phyloP scores from a whole-genome alignment of 1,139 yeast genomes.

The Suhomyces bribrorum region DNA sequence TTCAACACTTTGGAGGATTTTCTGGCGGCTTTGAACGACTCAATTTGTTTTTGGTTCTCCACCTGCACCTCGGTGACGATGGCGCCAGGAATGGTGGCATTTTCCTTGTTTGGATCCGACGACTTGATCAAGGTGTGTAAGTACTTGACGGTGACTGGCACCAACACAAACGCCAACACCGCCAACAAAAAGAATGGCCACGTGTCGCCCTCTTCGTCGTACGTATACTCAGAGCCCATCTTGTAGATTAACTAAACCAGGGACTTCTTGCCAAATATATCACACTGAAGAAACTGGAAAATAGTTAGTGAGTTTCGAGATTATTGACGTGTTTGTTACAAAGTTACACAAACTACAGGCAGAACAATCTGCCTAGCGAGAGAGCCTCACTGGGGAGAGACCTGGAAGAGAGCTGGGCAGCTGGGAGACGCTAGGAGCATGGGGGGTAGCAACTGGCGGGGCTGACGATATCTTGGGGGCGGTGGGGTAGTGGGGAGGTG shows the following conservation, averaged over 20 bases:
- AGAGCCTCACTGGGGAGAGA: background rate
- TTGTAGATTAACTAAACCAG: no score
- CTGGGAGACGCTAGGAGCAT: no score
- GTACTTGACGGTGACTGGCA: slow-evolving; percentile 67
- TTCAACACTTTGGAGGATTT: slow-evolving; percentile 44
- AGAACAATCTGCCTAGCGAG: background rate
- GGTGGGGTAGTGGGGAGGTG: no score
- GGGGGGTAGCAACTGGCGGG: no score
- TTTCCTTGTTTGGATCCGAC: slow-evolving; percentile 26
- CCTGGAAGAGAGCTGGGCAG: background rate
- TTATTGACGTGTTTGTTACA: slow-evolving; percentile 13
- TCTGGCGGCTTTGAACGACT: slow-evolving; percentile 40
- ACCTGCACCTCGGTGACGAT: slow-evolving; percentile 37
- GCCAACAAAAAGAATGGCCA: slow-evolving; percentile 95
- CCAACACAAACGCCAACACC: slow-evolving; percentile 55
- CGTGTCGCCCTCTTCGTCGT: slow-evolving; percentile 89
- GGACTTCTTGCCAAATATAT: no score
- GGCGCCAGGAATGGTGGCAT: slow-evolving; percentile 34
- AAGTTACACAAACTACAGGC: slow-evolving; percentile 10
- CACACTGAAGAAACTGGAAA: background rate
- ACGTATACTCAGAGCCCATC: slow-evolving; percentile 57
- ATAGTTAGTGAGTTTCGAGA: background rate
- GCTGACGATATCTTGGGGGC: no score
- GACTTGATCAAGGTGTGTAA: slow-evolving; percentile 27
- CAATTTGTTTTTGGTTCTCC: slow-evolving; percentile 44